A percentile compares a stretch with the other conserved stretches of the same genome.
Conservation (phyloP, 106 monocot species). For the Triglochin maritima region DNA sequence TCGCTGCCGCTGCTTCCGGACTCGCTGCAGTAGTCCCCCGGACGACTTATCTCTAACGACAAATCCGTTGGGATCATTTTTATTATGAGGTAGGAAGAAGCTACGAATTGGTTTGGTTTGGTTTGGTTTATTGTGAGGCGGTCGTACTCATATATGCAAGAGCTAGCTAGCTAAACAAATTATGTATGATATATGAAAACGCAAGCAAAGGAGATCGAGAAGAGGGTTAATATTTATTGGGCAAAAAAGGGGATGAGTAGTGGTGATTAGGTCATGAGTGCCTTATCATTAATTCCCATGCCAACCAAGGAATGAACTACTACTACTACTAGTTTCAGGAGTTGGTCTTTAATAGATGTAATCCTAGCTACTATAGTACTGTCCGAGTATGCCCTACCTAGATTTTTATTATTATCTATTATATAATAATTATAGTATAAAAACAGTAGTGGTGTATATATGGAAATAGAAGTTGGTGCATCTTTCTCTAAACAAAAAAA, state of each 20-base stretch:
- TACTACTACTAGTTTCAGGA: too few relatives aligned
- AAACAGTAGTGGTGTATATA: not conserved
- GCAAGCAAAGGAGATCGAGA: not conserved
- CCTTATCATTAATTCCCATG: slow-evolving; percentile 9
- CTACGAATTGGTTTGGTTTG: too few relatives aligned
- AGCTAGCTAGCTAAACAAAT: too few relatives aligned
- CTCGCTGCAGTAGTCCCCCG: not conserved
- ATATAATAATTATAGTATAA: too few relatives aligned
- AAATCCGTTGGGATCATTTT: slow-evolving; percentile 1
- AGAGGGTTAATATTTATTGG: not conserved
- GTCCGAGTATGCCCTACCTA: too few relatives aligned
- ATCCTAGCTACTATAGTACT: too few relatives aligned
- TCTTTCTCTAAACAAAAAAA: not conserved
- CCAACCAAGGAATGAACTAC: too few relatives aligned
- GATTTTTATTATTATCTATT: too few relatives aligned
- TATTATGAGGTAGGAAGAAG: not conserved
- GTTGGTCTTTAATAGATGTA: too few relatives aligned
- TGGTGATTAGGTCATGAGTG: slow-evolving; percentile 18
- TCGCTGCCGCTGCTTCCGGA: slow-evolving; percentile 1
- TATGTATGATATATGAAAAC: not conserved
- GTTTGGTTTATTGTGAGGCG: too few relatives aligned
- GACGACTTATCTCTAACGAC: slow-evolving; percentile 15
- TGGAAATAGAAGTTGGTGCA: not conserved
- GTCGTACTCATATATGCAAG: not conserved
- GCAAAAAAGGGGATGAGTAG: not conserved